Evolutionary conservation across 2,329 filamentous ascomycete species (phyloP), one percentile per base, ranked within the genome.

Genomic region (Aspergillus costaricaensis): DNA sequence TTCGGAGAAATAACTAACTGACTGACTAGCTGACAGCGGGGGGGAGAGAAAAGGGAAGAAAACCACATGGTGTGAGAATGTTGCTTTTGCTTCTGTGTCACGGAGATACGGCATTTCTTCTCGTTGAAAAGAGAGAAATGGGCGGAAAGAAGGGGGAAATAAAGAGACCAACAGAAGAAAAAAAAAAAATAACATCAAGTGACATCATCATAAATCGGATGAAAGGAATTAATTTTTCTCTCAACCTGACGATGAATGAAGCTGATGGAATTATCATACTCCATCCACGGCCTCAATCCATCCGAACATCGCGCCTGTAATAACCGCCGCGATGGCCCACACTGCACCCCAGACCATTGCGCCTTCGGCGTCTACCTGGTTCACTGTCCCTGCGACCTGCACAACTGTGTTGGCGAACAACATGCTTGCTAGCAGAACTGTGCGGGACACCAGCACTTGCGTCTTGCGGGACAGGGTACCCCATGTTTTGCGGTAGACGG

Each of bases 341-440:
- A 94, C 81, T 21, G 80, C 80, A 2, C 90, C 87, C 82, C 92
- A 98, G 0, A 84, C 85, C 3, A 82, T 78, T 1, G 92, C 91
- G 10, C 93, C 94, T 0, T 80, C 68, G 4, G 85, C 64, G 68
- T 93, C 89, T 10, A 91, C 86, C 4, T 91, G 90, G 48, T 86
- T 81, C 19, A 97, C 79, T 0, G 87, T 89, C 57, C 87, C 81
- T 50, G 82, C 84, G 23, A 87, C 85, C 70, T 90, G 85, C 43
- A 92, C 77, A 60, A 88, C 86, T 0, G 83, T 85, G 68, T 85
- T 84, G n/a, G 77, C 68, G 8, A 82, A 72, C 10, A 80, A 70
- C 61, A 83, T 76, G 1, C 70, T 65, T 0, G 79, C 79, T 47
- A 87, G 71, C 7, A 82, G 67, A 4, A 74, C 66, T 0, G 91